A percentile compares a stretch with the other conserved stretches of the same genome.
Evolutionary conservation across 306 rosid genomes (phyloP).

Genomic region (Dryas drummondii): DNA sequence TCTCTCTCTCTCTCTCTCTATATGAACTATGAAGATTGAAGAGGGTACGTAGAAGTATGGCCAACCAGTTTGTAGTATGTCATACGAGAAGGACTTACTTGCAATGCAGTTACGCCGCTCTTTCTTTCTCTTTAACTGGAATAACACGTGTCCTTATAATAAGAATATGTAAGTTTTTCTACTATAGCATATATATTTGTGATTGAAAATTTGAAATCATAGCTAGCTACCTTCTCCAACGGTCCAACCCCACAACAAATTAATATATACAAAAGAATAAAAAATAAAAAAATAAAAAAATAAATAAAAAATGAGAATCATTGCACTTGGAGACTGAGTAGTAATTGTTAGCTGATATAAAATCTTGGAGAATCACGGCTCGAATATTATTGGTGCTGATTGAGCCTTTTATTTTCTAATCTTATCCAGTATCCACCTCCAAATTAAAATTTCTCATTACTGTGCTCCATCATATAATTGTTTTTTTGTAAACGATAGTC

Average conservation of each 20-base stretch:
- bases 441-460: not conserved
- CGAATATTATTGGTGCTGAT: not conserved
- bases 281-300: not conserved
- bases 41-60: not conserved
- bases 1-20: not conserved
- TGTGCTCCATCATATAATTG: not conserved
- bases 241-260: too few species aligned
- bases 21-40: too few species aligned
- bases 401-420: not conserved
- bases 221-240: too few species aligned
- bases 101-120: too few species aligned
- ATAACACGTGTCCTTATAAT: too few species aligned
- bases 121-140: too few species aligned
- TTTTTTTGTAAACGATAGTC: not conserved
- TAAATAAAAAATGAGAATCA: not conserved
- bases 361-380: conserved; percentile 7
- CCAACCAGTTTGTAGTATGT: not conserved
- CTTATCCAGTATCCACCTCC: not conserved
- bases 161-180: too few species aligned
- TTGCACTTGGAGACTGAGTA: not conserved
- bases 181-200: too few species aligned
- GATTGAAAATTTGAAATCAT: too few species aligned
- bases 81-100: too few species aligned
- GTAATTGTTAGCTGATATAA: not conserved
- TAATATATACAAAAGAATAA: too few species aligned